phyloP scores from a whole-genome alignment of 2,329 filamentous ascomycete species.

The Ophiostoma himal-ulmi region DNA sequence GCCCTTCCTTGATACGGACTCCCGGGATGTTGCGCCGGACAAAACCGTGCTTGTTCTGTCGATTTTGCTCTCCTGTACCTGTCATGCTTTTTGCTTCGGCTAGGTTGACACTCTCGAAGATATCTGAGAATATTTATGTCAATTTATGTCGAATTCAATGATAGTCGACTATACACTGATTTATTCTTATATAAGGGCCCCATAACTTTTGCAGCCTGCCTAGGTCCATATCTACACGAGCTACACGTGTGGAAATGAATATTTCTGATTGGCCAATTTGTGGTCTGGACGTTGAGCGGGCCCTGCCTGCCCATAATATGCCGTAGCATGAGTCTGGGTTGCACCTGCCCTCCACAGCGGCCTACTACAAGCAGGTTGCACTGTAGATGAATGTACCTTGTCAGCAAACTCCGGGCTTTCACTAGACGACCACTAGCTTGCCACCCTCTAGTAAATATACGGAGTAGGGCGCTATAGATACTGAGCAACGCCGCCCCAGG shows the following conservation, averaged over 20 bases:
- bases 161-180: background rate
- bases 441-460: background rate
- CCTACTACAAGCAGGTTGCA: background rate
- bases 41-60: background rate
- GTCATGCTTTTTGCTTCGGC: background rate
- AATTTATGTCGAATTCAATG: background rate
- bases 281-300: background rate
- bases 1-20: background rate
- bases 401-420: background rate
- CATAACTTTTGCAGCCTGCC: background rate
- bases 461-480: background rate
- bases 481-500: background rate
- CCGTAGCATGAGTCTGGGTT: background rate
- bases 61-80: background rate
- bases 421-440: conserved; percentile 6
- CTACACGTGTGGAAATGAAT: background rate
- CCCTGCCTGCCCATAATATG: background rate
- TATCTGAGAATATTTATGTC: background rate
- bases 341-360: conserved; percentile 14
- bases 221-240: background rate
- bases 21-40: background rate
- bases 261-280: background rate
- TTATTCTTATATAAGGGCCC: background rate
- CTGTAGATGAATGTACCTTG: background rate
- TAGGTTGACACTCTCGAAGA: background rate